These are phyloP conservation scores for Fonsecaea erecta DNA, from an alignment of 2,329 filamentous ascomycete species.

Conservation along the genomic window DNA sequence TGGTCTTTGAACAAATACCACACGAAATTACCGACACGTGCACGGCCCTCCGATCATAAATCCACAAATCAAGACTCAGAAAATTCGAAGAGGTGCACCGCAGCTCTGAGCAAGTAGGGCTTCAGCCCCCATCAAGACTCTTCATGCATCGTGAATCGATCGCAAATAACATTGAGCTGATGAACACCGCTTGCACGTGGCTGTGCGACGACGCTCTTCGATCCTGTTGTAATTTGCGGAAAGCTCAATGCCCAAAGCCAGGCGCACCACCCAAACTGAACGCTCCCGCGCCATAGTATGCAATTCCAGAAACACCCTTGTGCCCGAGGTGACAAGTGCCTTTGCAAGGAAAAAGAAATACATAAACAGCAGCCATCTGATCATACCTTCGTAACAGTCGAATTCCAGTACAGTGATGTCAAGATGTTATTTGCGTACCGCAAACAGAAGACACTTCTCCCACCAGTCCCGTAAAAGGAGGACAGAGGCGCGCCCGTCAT, in stretches of 20 bases:
- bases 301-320: background rate
- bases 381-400: slow-evolving; percentile 24
- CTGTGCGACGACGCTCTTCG: background rate
- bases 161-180: background rate
- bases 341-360: background rate
- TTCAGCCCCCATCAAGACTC: background rate
- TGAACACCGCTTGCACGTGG: background rate
- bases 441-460: slow-evolving; percentile 60
- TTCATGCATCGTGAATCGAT: background rate
- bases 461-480: slow-evolving; percentile 64
- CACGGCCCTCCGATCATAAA: background rate
- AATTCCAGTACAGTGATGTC: slow-evolving; percentile 7
- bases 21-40: background rate
- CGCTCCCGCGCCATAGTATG: background rate
- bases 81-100: background rate
- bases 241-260: background rate
- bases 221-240: background rate
- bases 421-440: slow-evolving; percentile 38
- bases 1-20: background rate
- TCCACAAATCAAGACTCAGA: background rate
- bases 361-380: background rate
- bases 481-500: slow-evolving; percentile 65
- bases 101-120: background rate
- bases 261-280: background rate
- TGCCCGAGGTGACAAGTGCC: background rate